phyloP scores from a whole-genome alignment of 148 eudicot species.

The Pouteria glomerata region DNA sequence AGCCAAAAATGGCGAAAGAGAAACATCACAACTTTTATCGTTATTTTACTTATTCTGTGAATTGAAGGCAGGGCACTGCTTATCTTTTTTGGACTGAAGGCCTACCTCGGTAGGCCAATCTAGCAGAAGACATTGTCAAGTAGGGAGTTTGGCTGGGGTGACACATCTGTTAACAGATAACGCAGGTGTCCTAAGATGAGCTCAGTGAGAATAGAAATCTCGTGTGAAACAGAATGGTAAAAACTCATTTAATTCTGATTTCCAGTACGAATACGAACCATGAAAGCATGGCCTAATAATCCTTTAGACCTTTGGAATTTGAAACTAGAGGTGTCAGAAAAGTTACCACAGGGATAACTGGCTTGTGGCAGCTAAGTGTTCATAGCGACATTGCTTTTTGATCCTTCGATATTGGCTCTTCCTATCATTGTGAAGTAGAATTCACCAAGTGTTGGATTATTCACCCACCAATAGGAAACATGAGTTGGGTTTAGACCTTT shows the following conservation, averaged over 20 bases:
- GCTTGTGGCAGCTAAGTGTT: too few species aligned
- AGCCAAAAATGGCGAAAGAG: slow-evolving; percentile 8
- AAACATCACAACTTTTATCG: slow-evolving; percentile 18
- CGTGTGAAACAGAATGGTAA: not conserved
- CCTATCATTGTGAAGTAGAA: too few species aligned
- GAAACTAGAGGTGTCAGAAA: slow-evolving; percentile 4
- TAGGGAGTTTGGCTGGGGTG: not conserved
- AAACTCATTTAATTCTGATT: not conserved
- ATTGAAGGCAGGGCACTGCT: too few species aligned
- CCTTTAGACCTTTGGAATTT: not conserved
- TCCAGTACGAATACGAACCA: not conserved
- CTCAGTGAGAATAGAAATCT: not conserved
- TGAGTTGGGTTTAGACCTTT: too few species aligned
- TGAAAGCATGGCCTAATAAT: slow-evolving; percentile 2
- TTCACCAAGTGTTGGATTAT: too few species aligned
- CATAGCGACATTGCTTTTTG: too few species aligned
- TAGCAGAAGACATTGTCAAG: not conserved
- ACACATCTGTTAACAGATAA: not conserved
- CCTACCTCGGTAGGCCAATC: too few species aligned
- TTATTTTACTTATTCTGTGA: not conserved
- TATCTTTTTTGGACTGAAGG: not conserved
- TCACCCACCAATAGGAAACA: too few species aligned
- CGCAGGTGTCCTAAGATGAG: not conserved
- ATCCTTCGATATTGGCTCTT: too few species aligned
- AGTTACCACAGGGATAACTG: not conserved